phyloP scores from a whole-genome alignment of 2,329 filamentous ascomycete species.

The Fusarium albidum region DNA sequence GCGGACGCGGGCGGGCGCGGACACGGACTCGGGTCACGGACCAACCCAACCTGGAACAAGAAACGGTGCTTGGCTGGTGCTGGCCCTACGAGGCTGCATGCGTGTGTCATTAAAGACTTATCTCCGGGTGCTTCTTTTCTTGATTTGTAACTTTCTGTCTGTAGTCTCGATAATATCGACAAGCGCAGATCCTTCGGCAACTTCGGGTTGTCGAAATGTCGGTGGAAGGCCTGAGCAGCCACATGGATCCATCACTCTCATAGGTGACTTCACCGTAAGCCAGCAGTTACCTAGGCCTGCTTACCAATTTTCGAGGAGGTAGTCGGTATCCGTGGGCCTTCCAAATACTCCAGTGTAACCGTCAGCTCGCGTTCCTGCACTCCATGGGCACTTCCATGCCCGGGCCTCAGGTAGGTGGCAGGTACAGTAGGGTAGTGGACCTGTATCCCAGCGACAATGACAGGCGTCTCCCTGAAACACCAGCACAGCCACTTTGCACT shows the following conservation, averaged over 20 bases:
- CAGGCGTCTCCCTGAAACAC: conserved; percentile 4
- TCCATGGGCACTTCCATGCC: too few relatives aligned
- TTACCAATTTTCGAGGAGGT: too few relatives aligned
- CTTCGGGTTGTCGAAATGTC: background rate
- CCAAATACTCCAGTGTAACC: background rate
- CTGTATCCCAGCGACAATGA: background rate
- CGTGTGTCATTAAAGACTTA: conserved; percentile 2
- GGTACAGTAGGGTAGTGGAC: too few relatives aligned
- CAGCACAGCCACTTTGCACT: background rate
- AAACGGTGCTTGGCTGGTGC: conserved; percentile 13
- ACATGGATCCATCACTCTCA: conserved; percentile 11
- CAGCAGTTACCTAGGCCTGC: conserved; percentile 1
- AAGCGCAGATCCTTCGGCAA: background rate
- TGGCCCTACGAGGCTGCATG: conserved; percentile 21
- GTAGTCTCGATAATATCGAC: background rate
- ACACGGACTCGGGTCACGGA: too few relatives aligned
- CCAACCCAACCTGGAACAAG: too few relatives aligned
- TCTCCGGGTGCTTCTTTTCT: too few relatives aligned
- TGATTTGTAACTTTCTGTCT: conserved; percentile 1
- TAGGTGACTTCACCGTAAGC: background rate
- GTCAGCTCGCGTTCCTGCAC: background rate
- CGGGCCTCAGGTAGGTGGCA: too few relatives aligned
- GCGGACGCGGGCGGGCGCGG: background rate
- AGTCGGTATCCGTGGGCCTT: background rate
- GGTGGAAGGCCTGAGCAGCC: conserved; percentile 15